Conservation (phyloP, 495 filamentous ascomycete genomes). For the Daldinia loculata region DNA sequence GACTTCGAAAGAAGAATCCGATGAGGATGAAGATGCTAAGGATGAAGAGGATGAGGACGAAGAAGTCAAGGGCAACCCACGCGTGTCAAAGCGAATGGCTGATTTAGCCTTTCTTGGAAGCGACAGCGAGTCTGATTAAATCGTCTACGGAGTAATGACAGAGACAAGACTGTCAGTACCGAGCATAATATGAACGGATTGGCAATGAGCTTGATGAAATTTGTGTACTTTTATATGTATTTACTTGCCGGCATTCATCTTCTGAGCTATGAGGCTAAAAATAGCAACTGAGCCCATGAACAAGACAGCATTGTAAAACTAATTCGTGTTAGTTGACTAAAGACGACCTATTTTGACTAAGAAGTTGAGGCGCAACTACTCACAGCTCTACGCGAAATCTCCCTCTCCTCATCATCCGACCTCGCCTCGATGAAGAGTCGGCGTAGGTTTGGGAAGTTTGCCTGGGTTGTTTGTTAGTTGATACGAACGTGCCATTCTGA, state of each 20-base stretch:
- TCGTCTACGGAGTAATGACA: neutral
- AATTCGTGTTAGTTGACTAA: slow-evolving; percentile 1
- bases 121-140: slow-evolving; percentile 58
- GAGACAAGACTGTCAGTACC: neutral
- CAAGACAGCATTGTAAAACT: slow-evolving; percentile 98
- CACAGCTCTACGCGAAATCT: slow-evolving; percentile 92
- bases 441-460: slow-evolving; percentile 91
- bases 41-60: slow-evolving; percentile 49
- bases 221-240: slow-evolving; percentile 1
- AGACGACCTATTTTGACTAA: neutral
- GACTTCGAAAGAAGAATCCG: slow-evolving; percentile 39
- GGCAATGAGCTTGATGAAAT: neutral
- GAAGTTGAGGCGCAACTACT: slow-evolving; percentile 40
- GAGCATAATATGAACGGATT: slow-evolving; percentile 3
- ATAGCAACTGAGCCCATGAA: slow-evolving; percentile 95
- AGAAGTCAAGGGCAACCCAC: slow-evolving; percentile 39
- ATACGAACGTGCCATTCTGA: neutral
- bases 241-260: slow-evolving; percentile 58
- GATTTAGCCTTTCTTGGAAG: slow-evolving; percentile 56
- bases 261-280: slow-evolving; percentile 89
- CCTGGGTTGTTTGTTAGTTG: slow-evolving; percentile 53
- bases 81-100: slow-evolving; percentile 48
- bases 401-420: slow-evolving; percentile 92
- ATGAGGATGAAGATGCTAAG: slow-evolving; percentile 54
- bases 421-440: slow-evolving; percentile 96